Base-by-base conservation (phyloP, 2,329 filamentous ascomycete species). In the Colletotrichum karsti region DNA sequence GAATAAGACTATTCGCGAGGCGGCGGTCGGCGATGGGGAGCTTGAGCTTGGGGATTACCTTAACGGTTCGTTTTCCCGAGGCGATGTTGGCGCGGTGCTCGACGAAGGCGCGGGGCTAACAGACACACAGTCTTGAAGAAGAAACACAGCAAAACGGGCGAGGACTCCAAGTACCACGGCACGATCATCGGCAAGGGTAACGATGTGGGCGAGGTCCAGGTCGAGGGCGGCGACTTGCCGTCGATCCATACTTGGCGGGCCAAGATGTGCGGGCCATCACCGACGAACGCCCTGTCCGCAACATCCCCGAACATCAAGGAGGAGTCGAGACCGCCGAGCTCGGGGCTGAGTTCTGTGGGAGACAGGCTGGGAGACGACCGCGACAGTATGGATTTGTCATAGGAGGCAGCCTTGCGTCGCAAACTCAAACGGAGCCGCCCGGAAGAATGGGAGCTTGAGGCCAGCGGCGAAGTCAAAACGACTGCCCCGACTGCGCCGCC, bases 61-160 rank as follows among this genome's bases (percentile, higher is more conserved):
- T 18, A 89, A 87, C 63, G 86, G 90, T 92, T 72, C 75, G 85
- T 76, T 57, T 9, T 28, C 12, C 22, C 7, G 10, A 24, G 7
- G 4, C 22, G n/a, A n/a, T n/a, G n/a, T n/a, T n/a, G n/a, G n/a
- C n/a, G 15, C 20, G 15, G 10, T 6, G 7, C 15, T 26, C 12
- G 18, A 15, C 18, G n/a, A 9, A 4, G 12, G 8, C 33, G 1
- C 8, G 15, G 35, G 30, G 20, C 46, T 42, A 24, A 69, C n/a
- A 22, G 4, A 5, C 33, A 3, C 28, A 15, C 71, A 93, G 92
- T 90, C 5, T 83, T 98, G 44, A 98, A 97, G 80, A 96, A 95
- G 81, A 97, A 97, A 76, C 93, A 97, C 78, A 94, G 91, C 81
- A 97, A 96, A 74, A 93, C 92, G 1, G 93, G 92, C 70, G 94